Percentiles rank a stretch among this genome's conserved stretches.
phyloP scores from a whole-genome alignment of 2,329 filamentous ascomycete species.

The Arthrobotrys megalospora region DNA sequence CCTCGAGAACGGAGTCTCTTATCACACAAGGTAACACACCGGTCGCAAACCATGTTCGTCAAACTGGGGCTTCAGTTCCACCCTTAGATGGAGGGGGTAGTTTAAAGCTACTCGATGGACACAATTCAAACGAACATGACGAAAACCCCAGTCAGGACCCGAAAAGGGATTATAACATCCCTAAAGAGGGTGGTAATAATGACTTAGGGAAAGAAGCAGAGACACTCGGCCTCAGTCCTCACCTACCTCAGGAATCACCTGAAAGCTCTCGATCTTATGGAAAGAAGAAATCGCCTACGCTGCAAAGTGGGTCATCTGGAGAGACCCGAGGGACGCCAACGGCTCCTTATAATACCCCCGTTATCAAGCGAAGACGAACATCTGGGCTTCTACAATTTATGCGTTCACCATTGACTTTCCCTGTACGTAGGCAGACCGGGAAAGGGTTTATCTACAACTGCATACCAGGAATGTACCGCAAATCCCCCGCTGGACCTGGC shows the following conservation, averaged over 20 bases:
- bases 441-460: conserved; percentile 38
- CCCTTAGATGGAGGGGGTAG: conserved; percentile 45
- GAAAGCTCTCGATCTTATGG: neutral
- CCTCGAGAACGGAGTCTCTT: conserved; percentile 11
- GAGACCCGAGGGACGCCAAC: neutral
- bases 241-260: conserved; percentile 9
- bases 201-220: conserved; percentile 30
- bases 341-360: neutral
- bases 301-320: conserved; percentile 8
- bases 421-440: conserved; percentile 20
- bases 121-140: conserved; percentile 14
- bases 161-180: conserved; percentile 9
- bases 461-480: conserved; percentile 37
- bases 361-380: conserved; percentile 33
- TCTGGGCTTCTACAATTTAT: conserved; percentile 37
- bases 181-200: neutral
- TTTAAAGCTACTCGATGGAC: conserved; percentile 26
- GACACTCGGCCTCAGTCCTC: conserved; percentile 16
- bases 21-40: neutral
- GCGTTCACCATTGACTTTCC: conserved; percentile 43
- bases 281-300: conserved; percentile 12
- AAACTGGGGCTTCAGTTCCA: neutral
- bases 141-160: conserved; percentile 5
- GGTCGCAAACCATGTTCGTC: neutral
- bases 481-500: neutral